Conservation (phyloP, 805 yeast genomes). For the Debaryomyces prosopidis region DNA sequence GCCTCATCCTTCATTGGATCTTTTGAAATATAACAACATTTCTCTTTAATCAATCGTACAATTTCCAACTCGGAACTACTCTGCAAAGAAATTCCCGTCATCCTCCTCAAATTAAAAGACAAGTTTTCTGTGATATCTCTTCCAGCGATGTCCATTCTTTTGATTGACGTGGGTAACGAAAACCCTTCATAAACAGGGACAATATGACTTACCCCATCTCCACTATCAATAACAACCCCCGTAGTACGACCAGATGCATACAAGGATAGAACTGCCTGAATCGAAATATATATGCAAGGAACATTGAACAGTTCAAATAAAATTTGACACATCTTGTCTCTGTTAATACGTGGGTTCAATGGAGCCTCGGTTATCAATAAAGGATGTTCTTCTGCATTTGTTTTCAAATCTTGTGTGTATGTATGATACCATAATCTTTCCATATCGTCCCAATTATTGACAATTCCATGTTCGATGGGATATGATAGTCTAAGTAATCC, state of each 20-base stretch:
- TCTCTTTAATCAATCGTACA: slow-evolving; percentile 76
- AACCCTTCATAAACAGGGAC: slow-evolving; percentile 93
- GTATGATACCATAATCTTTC: slow-evolving; percentile 77
- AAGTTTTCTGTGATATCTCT: slow-evolving; percentile 79
- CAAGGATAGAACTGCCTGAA: slow-evolving; percentile 78
- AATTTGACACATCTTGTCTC: slow-evolving; percentile 62
- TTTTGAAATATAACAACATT: slow-evolving; percentile 61
- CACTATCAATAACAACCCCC: slow-evolving; percentile 86
- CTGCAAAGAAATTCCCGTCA: slow-evolving; percentile 59
- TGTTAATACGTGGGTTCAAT: slow-evolving; percentile 62
- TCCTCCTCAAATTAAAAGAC: slow-evolving; percentile 64
- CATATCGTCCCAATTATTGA: slow-evolving; percentile 99
- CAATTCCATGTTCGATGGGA: slow-evolving; percentile 94
- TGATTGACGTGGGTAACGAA: slow-evolving; percentile 68
- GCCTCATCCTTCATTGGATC: slow-evolving; percentile 60
- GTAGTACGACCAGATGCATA: slow-evolving; percentile 91
- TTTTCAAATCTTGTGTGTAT: slow-evolving; percentile 55
- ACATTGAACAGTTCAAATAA: slow-evolving; percentile 71
- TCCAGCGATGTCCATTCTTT: slow-evolving; percentile 82
- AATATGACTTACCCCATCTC: slow-evolving; percentile 87
- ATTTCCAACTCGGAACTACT: slow-evolving; percentile 83
- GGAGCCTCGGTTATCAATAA: slow-evolving; percentile 88
- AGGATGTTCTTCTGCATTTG: slow-evolving; percentile 79
- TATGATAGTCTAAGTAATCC: slow-evolving; percentile 72
- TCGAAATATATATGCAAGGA: slow-evolving; percentile 71